Conservation (phyloP, 2,329 filamentous ascomycete species). For the Myotisia sp. region DNA sequence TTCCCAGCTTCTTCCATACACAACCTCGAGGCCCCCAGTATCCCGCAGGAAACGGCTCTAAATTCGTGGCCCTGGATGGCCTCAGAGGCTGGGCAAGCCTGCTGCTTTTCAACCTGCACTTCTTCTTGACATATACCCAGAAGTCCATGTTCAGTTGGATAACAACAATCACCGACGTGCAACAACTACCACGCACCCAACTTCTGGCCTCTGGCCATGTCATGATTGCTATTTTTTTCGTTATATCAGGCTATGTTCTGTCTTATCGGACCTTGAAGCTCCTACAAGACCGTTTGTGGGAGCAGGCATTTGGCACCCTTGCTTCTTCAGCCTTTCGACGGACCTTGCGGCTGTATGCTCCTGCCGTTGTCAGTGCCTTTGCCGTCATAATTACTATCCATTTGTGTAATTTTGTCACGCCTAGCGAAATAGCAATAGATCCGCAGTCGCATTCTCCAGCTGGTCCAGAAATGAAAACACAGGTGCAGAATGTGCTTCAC, state of each 20-base stretch:
- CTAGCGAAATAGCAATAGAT: too few species aligned
- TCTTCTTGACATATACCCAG: slow-evolving; percentile 32
- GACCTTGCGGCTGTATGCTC: slow-evolving; percentile 30
- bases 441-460: slow-evolving; percentile 32
- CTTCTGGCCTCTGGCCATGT: slow-evolving; percentile 33
- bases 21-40: too few species aligned
- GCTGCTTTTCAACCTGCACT: slow-evolving; percentile 35
- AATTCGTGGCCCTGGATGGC: slow-evolving; percentile 28
- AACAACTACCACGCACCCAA: slow-evolving; percentile 30
- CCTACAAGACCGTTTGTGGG: slow-evolving; percentile 25
- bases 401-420: slow-evolving; percentile 28
- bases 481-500: slow-evolving; percentile 24
- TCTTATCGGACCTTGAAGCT: slow-evolving; percentile 29
- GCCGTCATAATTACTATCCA: slow-evolving; percentile 29
- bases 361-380: slow-evolving; percentile 24
- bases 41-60: too few species aligned
- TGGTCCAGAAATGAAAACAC: slow-evolving; percentile 19
- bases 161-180: slow-evolving; percentile 27
- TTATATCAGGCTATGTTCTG: slow-evolving; percentile 35
- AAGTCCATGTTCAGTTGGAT: slow-evolving; percentile 27
- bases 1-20: too few species aligned
- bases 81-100: slow-evolving; percentile 31
- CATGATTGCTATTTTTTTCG: slow-evolving; percentile 36
- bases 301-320: slow-evolving; percentile 27
- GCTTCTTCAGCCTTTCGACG: slow-evolving; percentile 32